Percentiles rank a stretch among this genome's conserved stretches.
These are phyloP conservation scores for Penicillium sp. DNA, from an alignment of 2,329 filamentous ascomycete genomes.

Conservation along the genomic window DNA sequence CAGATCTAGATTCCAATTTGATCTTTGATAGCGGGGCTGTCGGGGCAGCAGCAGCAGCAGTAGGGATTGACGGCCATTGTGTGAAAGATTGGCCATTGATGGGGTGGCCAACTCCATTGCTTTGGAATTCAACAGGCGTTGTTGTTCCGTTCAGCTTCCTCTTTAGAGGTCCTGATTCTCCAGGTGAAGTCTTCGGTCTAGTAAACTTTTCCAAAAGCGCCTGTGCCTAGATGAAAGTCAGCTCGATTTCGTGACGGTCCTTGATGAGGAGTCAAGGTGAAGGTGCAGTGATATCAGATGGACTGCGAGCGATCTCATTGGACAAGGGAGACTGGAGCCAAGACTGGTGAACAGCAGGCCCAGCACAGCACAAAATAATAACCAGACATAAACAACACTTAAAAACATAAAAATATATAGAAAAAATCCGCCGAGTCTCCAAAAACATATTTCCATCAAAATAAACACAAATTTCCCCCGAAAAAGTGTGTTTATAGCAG, in stretches of 20 bases:
- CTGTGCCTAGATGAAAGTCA: not conserved
- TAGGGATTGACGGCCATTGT: not conserved
- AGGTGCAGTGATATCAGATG: not conserved
- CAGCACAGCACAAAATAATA: not conserved
- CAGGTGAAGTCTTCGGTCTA: not conserved
- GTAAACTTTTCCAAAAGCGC: not conserved
- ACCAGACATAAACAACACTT: not conserved
- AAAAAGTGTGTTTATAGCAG: not conserved
- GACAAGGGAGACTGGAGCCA: not conserved
- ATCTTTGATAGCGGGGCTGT: not conserved
- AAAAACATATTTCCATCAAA: conserved; percentile 1
- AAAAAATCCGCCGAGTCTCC: conserved; percentile 3
- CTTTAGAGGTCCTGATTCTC: conserved; percentile 3
- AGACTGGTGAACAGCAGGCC: not conserved
- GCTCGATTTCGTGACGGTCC: not conserved
- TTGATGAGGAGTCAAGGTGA: not conserved
- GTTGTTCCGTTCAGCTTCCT: conserved; percentile 3
- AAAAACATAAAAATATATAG: conserved; percentile 10
- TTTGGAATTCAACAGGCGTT: not conserved
- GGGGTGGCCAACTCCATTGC: not conserved
- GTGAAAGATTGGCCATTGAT: not conserved
- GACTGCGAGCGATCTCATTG: not conserved
- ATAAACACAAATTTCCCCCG: not conserved
- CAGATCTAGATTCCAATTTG: not conserved
- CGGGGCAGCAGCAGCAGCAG: not conserved